These are phyloP conservation scores for Cercospora nicotianae DNA, from an alignment of 2,329 filamentous ascomycete species.

Conservation along the genomic window DNA sequence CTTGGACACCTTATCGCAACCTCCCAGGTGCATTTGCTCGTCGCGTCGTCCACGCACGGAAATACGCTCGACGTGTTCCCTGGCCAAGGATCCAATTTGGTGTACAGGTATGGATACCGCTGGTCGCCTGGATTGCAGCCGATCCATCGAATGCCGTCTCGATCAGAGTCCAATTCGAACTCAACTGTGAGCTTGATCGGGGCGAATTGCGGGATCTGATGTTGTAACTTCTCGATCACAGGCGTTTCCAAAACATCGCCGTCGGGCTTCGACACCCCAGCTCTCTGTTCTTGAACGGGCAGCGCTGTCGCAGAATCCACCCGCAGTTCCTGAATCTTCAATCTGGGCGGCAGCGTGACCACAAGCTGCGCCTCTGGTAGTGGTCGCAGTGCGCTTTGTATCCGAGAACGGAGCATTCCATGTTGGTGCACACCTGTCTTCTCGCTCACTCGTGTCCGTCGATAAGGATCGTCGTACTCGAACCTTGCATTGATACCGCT, in stretches of 20 bases:
- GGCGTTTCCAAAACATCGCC: constrained; percentile 36
- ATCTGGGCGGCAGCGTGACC: constrained; percentile 59
- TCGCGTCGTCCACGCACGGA: constrained; percentile 85
- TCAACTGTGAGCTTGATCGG: constrained; percentile 69
- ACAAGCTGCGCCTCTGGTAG: constrained; percentile 58
- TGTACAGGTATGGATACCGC: constrained; percentile 89
- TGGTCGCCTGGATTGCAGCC: constrained; percentile 76
- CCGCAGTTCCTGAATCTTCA: constrained; percentile 63
- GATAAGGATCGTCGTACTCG: constrained; percentile 64
- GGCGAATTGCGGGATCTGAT: constrained; percentile 50
- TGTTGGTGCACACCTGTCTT: constrained; percentile 70
- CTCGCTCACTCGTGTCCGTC: constrained; percentile 61
- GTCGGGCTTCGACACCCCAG: constrained; percentile 35
- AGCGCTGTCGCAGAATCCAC: constrained; percentile 39
- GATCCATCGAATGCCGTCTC: constrained; percentile 89
- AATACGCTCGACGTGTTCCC: constrained; percentile 85
- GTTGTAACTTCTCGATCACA: constrained; percentile 30
- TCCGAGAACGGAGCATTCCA: constrained; percentile 68
- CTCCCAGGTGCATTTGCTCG: constrained; percentile 80
- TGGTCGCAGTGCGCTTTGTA: constrained; percentile 59
- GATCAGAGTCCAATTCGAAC: constrained; percentile 71
- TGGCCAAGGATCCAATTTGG: constrained; percentile 73
- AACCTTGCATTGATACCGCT: constrained; percentile 45
- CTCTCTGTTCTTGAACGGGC: constrained; percentile 47
- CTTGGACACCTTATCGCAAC: constrained; percentile 82